Evolutionary conservation across 2,329 filamentous ascomycete genomes (phyloP).

Genomic region (Cryphonectria japonica): DNA sequence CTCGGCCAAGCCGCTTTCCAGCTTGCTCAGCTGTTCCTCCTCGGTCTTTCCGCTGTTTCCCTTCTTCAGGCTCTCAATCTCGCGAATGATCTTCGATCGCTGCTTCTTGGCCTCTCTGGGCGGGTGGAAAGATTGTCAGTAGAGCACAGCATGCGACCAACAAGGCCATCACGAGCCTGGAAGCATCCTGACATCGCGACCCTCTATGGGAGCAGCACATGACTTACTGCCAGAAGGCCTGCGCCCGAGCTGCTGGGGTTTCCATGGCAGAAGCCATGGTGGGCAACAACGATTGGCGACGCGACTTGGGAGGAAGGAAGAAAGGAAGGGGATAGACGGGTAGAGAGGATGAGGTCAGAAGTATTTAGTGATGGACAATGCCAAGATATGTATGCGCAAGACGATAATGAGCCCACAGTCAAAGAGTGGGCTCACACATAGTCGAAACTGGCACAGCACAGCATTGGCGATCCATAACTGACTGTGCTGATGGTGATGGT

Average conservation of each 20-base stretch:
- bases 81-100: slow-evolving; percentile 35
- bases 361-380: neutral
- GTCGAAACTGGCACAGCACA: slow-evolving; percentile 32
- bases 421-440: slow-evolving; percentile 38
- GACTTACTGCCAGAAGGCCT: slow-evolving; percentile 29
- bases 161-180: neutral
- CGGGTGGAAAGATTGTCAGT: slow-evolving; percentile 12
- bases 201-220: neutral
- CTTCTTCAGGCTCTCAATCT: slow-evolving; percentile 35
- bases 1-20: slow-evolving; percentile 40
- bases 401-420: slow-evolving; percentile 32
- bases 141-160: neutral
- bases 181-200: neutral
- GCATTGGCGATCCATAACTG: slow-evolving; percentile 41
- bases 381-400: slow-evolving; percentile 2
- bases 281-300: slow-evolving; percentile 7
- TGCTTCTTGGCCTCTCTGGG: slow-evolving; percentile 33
- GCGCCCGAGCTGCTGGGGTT: slow-evolving; percentile 23
- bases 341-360: neutral
- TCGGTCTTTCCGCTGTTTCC: slow-evolving; percentile 33
- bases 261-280: slow-evolving; percentile 23
- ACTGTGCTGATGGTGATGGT: slow-evolving; percentile 8
- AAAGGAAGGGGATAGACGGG: neutral
- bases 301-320: no score
- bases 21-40: slow-evolving; percentile 36